Evolutionary conservation across 2,329 filamentous ascomycete genomes (phyloP), one percentile per base, ranked within the genome.

Genomic region (Cylindrodendrum hubeiense): DNA sequence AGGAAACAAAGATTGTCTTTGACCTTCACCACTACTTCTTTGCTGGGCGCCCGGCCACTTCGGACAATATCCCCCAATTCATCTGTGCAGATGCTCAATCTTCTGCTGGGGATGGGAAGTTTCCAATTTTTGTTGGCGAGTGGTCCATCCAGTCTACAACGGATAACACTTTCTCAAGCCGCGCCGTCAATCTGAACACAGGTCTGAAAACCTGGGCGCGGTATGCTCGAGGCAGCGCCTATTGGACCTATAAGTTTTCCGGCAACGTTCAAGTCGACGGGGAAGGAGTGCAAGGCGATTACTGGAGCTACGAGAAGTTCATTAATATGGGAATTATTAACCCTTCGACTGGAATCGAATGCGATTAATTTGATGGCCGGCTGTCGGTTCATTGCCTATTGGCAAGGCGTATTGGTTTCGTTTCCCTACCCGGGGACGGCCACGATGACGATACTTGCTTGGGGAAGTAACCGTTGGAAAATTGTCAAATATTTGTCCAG

Each of bases 281-380:
- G 12, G 43, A 67, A 26, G 64, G 64, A 9, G 51, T 49, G 7
- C 64, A 67, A 37, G 46, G 33, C 4, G 60, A 67, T 33, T 67
- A 67, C 37, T 67, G 64, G 64, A 67, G 44, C 51, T 67, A 67
- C 22, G 50, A 44, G 8, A 46, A 67, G 9, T 52, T 66, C n/a
- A 61, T 66, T 13, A 10, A 60, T 52, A 47, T 24, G 54, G 52
- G 52, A 4, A 28, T 43, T 17, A 55, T 55, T 21, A 34, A 34
- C 15, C 33, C 33, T 9, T 34, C 33, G 9, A 6, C 33, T 5
- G 33, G 33, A 4, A 34, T 34, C 4, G 15, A 34, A 13, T 34
- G 33, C 9, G 15, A 9, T 34, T 34, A 13, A 34, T 34, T 34
- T 10, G 33, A 13, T 34, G 9, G 5, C n/a, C n/a, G n/a, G n/a